Conservation (phyloP, 1,139 yeast species). For the Yamadazyma dushanensis region DNA sequence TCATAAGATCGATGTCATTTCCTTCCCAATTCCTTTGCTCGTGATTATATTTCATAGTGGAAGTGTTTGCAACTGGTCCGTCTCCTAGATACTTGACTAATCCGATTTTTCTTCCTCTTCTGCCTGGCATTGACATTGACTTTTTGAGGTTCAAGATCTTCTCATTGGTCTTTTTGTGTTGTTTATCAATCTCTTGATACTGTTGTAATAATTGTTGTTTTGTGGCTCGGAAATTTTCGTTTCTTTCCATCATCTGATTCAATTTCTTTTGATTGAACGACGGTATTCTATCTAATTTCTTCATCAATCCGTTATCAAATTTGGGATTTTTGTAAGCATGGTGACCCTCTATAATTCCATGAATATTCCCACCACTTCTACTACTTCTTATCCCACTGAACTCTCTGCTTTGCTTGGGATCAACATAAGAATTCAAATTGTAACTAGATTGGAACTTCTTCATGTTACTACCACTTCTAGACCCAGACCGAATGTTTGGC, state of each 20-base stretch:
- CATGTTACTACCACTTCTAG: slow-evolving; percentile 4
- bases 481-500: slow-evolving; percentile 22
- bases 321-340: slow-evolving; percentile 6
- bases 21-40: slow-evolving; percentile 64
- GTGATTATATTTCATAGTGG: slow-evolving; percentile 56
- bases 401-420: background rate
- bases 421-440: slow-evolving; percentile 6
- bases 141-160: slow-evolving; percentile 15
- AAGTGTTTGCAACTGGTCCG: slow-evolving; percentile 18
- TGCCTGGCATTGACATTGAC: slow-evolving; percentile 16
- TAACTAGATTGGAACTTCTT: slow-evolving; percentile 14
- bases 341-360: slow-evolving; percentile 14
- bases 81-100: slow-evolving; percentile 33
- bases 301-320: slow-evolving; percentile 33
- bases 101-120: slow-evolving; percentile 25
- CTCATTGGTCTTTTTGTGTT: slow-evolving; percentile 17
- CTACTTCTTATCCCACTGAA: slow-evolving; percentile 10
- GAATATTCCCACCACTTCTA: slow-evolving; percentile 18
- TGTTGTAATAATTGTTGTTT: slow-evolving; percentile 18
- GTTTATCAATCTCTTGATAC: slow-evolving; percentile 18
- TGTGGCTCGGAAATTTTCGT: slow-evolving; percentile 14
- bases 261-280: slow-evolving; percentile 27
- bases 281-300: slow-evolving; percentile 44
- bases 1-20: slow-evolving; percentile 56
- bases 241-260: slow-evolving; percentile 16